Conservation (phyloP, 495 filamentous ascomycete genomes). For the Penicillium egyptiacum region DNA sequence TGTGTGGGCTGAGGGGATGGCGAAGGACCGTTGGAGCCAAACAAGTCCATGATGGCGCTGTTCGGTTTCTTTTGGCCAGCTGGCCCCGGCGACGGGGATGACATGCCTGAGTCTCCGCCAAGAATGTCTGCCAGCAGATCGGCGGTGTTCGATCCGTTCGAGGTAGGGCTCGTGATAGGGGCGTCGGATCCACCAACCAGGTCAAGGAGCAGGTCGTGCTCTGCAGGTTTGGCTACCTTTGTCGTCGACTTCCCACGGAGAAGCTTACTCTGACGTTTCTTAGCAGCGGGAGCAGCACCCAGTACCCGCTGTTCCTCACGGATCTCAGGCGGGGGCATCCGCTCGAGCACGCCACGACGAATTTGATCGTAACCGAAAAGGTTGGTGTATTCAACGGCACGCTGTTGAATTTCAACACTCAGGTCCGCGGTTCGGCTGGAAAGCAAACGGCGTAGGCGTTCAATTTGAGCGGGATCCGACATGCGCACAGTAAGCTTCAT, state of each 20-base stretch:
- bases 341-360: slow-evolving; percentile 85
- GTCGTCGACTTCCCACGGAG: slow-evolving; percentile 76
- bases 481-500: slow-evolving; percentile 95
- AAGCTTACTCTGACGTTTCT: slow-evolving; percentile 73
- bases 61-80: slow-evolving; percentile 53
- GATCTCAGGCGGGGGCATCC: slow-evolving; percentile 96
- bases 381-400: slow-evolving; percentile 92
- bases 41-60: slow-evolving; percentile 86
- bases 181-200: slow-evolving; percentile 82
- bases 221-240: slow-evolving; percentile 70
- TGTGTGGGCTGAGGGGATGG: slow-evolving; percentile 38
- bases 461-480: slow-evolving; percentile 76
- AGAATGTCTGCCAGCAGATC: slow-evolving; percentile 88
- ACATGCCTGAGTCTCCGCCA: slow-evolving; percentile 47
- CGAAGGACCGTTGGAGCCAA: slow-evolving; percentile 45
- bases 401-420: slow-evolving; percentile 93
- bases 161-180: slow-evolving; percentile 48
- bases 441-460: slow-evolving; percentile 77
- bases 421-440: slow-evolving; percentile 74
- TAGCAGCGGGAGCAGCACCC: slow-evolving; percentile 73
- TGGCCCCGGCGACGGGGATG: slow-evolving; percentile 57
- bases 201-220: slow-evolving; percentile 89
- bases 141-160: slow-evolving; percentile 73
- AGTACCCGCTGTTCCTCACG: slow-evolving; percentile 88
- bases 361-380: slow-evolving; percentile 88